A percentile compares a stretch with the other conserved stretches of the same genome.
Conservation (phyloP, 202 grass and related monocot genomes). For the Setaria viridis region DNA sequence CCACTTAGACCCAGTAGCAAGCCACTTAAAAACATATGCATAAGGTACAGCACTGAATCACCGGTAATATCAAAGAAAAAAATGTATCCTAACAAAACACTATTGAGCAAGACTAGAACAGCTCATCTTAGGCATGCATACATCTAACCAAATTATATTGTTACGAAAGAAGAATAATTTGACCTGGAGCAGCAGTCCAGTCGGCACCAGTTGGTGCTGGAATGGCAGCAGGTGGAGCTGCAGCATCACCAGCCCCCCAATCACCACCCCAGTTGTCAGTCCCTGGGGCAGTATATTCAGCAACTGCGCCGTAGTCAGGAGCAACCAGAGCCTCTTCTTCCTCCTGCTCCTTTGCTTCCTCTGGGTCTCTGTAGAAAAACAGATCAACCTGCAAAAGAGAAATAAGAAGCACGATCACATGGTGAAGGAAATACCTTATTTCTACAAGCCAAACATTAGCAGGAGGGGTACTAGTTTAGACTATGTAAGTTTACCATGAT, state of each 20-base stretch:
- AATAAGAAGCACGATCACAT: constrained; percentile 6
- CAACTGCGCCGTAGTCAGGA: constrained; percentile 50
- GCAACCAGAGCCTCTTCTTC: constrained; percentile 72
- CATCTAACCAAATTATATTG: background rate
- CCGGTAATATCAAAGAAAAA: background rate
- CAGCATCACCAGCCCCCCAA: constrained; percentile 59
- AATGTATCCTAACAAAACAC: background rate
- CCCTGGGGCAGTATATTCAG: constrained; percentile 54
- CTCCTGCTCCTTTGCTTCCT: constrained; percentile 92
- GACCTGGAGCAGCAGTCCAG: constrained; percentile 54
- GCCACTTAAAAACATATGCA: background rate
- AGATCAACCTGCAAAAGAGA: constrained; percentile 79
- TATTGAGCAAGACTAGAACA: background rate
- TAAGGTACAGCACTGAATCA: background rate
- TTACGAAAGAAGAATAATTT: background rate
- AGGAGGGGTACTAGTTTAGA: background rate
- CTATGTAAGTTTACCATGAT: constrained; percentile 67
- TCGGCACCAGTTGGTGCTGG: constrained; percentile 43
- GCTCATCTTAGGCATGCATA: background rate
- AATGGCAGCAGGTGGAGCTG: constrained; percentile 42
- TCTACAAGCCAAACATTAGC: background rate
- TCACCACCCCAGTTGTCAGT: constrained; percentile 62
- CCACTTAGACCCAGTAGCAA: background rate
- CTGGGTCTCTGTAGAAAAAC: constrained; percentile 96
- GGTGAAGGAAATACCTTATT: background rate